Percentiles rank a stretch among this genome's conserved stretches.
phyloP scores from a whole-genome alignment of 2,329 filamentous ascomycete species.

The Pleurostoma richardsiae region DNA sequence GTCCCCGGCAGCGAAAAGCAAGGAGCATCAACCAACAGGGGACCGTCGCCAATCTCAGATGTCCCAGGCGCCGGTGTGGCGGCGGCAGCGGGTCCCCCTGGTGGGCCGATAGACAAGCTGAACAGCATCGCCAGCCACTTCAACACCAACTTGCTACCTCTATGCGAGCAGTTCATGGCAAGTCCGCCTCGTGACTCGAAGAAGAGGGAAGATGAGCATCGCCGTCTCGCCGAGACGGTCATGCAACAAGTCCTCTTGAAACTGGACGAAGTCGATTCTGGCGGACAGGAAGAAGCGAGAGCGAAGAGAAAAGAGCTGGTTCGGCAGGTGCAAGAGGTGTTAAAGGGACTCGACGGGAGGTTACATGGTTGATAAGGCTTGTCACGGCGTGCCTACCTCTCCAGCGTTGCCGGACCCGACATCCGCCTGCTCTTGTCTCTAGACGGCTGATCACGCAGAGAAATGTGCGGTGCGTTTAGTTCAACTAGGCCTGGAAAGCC shows the following conservation, averaged over 20 bases:
- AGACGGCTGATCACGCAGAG: no score
- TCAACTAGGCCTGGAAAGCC: no score
- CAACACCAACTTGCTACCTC: constrained; percentile 56
- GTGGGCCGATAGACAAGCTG: constrained; percentile 54
- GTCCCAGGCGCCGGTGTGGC: constrained; percentile 20
- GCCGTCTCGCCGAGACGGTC: constrained; percentile 69
- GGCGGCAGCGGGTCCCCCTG: constrained; percentile 22
- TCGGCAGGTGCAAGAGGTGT: constrained; percentile 61
- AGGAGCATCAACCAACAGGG: constrained; percentile 25
- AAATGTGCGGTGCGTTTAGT: no score
- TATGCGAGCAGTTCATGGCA: constrained; percentile 56
- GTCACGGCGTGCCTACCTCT: no score
- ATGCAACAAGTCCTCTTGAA: constrained; percentile 73
- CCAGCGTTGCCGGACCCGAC: no score
- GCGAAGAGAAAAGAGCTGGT: constrained; percentile 66
- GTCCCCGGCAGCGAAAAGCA: constrained; percentile 25
- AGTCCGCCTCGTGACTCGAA: constrained; percentile 60
- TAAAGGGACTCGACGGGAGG: constrained; percentile 60
- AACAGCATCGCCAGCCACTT: constrained; percentile 63
- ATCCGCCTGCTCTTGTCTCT: no score
- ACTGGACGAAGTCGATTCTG: constrained; percentile 70
- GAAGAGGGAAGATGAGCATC: constrained; percentile 69
- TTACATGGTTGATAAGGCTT: neutral
- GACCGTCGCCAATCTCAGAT: constrained; percentile 28
- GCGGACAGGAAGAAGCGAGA: constrained; percentile 62